Percentiles rank a stretch among this genome's conserved stretches.
Evolutionary conservation across 2,329 filamentous ascomycete species (phyloP).

Genomic region (Capronia americana): DNA sequence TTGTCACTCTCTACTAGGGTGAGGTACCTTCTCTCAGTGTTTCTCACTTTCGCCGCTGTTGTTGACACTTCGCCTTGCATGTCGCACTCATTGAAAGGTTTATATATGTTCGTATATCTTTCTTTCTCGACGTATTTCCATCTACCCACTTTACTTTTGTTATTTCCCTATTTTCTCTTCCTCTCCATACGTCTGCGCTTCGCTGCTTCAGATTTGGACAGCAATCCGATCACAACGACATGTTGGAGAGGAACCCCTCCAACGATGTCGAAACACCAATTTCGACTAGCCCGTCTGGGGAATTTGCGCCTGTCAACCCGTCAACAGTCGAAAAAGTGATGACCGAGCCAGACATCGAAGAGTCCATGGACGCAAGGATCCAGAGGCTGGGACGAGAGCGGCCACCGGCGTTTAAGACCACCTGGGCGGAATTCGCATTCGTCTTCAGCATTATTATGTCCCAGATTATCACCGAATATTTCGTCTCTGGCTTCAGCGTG

Average conservation of each 20-base stretch:
- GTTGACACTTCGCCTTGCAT: neutral
- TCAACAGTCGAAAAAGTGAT: constrained; percentile 14
- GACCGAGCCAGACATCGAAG: constrained; percentile 33
- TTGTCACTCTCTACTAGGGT: neutral
- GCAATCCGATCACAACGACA: neutral
- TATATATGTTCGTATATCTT: neutral
- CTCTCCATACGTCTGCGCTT: neutral
- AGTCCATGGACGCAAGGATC: constrained; percentile 47
- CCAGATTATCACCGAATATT: constrained; percentile 73
- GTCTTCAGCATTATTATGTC: constrained; percentile 67
- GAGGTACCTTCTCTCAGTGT: neutral
- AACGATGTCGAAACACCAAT: constrained; percentile 1
- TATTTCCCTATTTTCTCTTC: neutral
- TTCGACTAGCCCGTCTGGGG: neutral
- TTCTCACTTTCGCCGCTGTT: neutral
- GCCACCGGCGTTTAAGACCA: constrained; percentile 61
- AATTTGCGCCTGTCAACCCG: neutral
- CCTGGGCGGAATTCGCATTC: constrained; percentile 66
- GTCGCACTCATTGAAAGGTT: neutral
- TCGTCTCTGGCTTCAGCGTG: constrained; percentile 75
- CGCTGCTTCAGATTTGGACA: neutral
- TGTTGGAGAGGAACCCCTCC: neutral
- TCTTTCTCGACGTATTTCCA: neutral
- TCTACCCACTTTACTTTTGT: neutral
- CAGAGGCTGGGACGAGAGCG: constrained; percentile 68